Conservation (phyloP, 192 early-diverging fungal genomes). For the Backusella mclennaniae region DNA sequence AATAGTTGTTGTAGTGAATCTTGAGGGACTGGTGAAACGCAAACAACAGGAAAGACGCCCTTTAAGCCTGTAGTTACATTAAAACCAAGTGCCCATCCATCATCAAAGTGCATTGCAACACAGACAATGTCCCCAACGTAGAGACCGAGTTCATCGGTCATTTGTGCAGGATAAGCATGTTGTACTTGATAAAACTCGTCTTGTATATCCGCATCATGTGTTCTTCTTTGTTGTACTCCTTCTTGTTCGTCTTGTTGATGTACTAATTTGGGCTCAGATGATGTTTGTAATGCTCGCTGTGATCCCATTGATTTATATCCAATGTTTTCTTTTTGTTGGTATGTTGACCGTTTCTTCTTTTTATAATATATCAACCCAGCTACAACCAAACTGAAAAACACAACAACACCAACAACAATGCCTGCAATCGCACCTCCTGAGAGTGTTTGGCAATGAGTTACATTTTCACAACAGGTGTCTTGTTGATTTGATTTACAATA, state of each 20-base stretch:
- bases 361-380: background rate
- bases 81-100: slow-evolving; percentile 88
- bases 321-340: background rate
- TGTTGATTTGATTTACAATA: slow-evolving; percentile 22
- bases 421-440: slow-evolving; percentile 27
- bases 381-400: background rate
- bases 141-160: slow-evolving; percentile 76
- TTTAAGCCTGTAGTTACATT: slow-evolving; percentile 67
- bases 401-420: slow-evolving; percentile 24
- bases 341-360: background rate
- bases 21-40: slow-evolving; percentile 43
- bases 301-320: slow-evolving; percentile 13
- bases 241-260: background rate
- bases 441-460: background rate
- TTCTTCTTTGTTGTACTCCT: background rate
- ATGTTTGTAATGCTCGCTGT: background rate
- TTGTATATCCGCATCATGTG: background rate
- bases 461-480: slow-evolving; percentile 26
- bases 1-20: slow-evolving; percentile 29
- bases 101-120: slow-evolving; percentile 74
- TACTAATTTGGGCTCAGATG: background rate
- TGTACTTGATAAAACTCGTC: slow-evolving; percentile 32
- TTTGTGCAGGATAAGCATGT: slow-evolving; percentile 63
- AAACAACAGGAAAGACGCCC: slow-evolving; percentile 86
- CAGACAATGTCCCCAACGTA: slow-evolving; percentile 71